Base-by-base conservation (phyloP, 768 basidiomycete genomes). In the Auriculariales sp. region DNA sequence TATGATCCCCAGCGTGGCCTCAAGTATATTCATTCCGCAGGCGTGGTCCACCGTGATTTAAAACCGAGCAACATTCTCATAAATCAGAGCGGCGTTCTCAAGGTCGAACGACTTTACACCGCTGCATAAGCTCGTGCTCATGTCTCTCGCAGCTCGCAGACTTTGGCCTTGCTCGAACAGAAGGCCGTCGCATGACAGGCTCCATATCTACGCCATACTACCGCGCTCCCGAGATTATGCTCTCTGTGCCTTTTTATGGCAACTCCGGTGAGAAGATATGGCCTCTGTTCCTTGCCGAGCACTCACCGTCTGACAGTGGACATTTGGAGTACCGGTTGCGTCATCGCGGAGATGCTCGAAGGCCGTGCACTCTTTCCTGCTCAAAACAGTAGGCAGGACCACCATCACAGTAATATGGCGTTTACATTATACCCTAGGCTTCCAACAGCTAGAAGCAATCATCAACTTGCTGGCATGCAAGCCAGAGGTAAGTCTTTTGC, bases 171-270 rank as follows among this genome's bases (percentile, higher is more conserved):
- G 64, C 65, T 0, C 53, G 65, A 12, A 19, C 49, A 5, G 49
- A 36, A 15, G 36, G 36, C 15, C 49, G 28, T 48, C 55, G 17
- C 54, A 60, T 61, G 61, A 64, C 59, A 11, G 55, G 56, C 52
- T 63, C 61, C 49, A 69, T 71, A 34, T 69, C 69, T 11, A 71
- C 70, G 39, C 49, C 69, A 39, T 71, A 69, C 68, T 71, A 71
- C 54, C 56, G 70, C 19, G 70, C 70, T 0, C 70, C 70, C 1
- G 70, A 71, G 53, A 68, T 71, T 55, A 71, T 71, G 70, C 58
- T 70, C 19, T 67, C 65, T 6, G 69, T 69, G 64, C 64, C 66
- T 50, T 63, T 68, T 60, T 71, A 71, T 60, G 66, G 66, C 22
- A 44, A 19, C 12, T 44, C 39, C 5, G 35, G 35, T 36, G 22